Evolutionary conservation across 1,284 basidiomycete species (phyloP).

Genomic region (Ceraceosorus guamensis): DNA sequence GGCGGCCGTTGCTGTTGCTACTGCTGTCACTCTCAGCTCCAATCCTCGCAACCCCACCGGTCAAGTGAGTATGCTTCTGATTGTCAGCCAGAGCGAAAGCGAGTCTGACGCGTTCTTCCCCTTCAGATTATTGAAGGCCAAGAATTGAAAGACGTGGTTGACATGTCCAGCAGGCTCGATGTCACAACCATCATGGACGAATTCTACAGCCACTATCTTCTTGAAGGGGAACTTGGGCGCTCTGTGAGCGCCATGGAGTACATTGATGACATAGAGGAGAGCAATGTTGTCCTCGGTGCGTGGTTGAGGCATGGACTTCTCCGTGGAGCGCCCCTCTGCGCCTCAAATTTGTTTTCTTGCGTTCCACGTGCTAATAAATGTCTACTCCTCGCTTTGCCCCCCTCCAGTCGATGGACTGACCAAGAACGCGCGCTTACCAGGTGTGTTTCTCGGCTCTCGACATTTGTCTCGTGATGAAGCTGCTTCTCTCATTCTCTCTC

Average conservation of each 20-base stretch:
- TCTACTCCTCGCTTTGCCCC: too few species aligned
- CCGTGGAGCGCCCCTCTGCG: too few species aligned
- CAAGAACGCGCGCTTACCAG: constrained; percentile 61
- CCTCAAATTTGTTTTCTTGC: too few species aligned
- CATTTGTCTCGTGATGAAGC: too few species aligned
- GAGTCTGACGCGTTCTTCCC: too few species aligned
- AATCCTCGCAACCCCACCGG: constrained; percentile 91
- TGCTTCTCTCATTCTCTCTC: too few species aligned
- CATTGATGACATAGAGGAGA: constrained; percentile 73
- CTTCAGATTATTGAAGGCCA: constrained; percentile 57
- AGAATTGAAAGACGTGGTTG: constrained; percentile 71
- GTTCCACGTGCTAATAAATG: too few species aligned
- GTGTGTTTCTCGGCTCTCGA: constrained; percentile 36
- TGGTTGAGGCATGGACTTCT: too few species aligned
- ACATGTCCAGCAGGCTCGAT: constrained; percentile 60
- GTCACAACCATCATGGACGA: constrained; percentile 82
- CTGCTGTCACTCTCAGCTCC: constrained; percentile 48
- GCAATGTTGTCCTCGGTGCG: constrained; percentile 62
- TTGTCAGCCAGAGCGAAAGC: too few species aligned
- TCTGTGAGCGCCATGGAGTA: constrained; percentile 75
- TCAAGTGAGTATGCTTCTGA: constrained; percentile 34
- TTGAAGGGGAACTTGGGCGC: constrained; percentile 67
- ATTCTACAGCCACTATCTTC: constrained; percentile 84
- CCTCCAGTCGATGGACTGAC: constrained; percentile 72
- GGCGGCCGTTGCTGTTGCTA: too few species aligned